A percentile compares a stretch with the other conserved stretches of the same genome.
phyloP scores from a whole-genome alignment of 257 asterid species.

The Parsonsia alboflavescens region DNA sequence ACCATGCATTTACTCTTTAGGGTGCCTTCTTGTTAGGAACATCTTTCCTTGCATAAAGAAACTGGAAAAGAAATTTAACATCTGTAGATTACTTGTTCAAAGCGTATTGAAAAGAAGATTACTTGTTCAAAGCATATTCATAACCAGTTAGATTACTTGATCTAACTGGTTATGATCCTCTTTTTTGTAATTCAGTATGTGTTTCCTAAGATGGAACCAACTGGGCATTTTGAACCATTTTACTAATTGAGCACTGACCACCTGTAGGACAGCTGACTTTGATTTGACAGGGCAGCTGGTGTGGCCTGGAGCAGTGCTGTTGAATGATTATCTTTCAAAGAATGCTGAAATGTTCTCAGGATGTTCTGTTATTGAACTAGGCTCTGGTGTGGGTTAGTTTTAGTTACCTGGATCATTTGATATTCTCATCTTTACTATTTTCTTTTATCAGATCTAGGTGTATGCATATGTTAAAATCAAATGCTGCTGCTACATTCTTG shows the following conservation, averaged over 20 bases:
- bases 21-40: too few relatives aligned
- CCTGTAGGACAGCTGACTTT: conserved; percentile 69
- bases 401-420: neutral
- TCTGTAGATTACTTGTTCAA: too few relatives aligned
- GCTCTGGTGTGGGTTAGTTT: conserved; percentile 91
- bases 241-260: conserved; percentile 28
- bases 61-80: too few relatives aligned
- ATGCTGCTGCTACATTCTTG: neutral
- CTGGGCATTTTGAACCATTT: neutral
- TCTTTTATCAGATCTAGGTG: neutral
- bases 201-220: neutral
- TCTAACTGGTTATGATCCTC: neutral
- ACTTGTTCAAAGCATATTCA: neutral
- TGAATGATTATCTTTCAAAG: conserved; percentile 68
- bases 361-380: conserved; percentile 75
- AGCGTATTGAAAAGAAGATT: neutral
- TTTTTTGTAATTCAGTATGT: neutral
- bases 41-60: too few relatives aligned
- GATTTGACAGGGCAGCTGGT: conserved; percentile 96
- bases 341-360: conserved; percentile 60
- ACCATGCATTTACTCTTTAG: too few relatives aligned
- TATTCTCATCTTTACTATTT: neutral
- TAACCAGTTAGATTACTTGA: neutral
- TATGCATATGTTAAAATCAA: neutral
- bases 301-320: conserved; percentile 91